Evolutionary conservation across 495 filamentous ascomycete species (phyloP), one percentile per base, ranked within the genome.

Genomic region (Tuber melanosporum): DNA sequence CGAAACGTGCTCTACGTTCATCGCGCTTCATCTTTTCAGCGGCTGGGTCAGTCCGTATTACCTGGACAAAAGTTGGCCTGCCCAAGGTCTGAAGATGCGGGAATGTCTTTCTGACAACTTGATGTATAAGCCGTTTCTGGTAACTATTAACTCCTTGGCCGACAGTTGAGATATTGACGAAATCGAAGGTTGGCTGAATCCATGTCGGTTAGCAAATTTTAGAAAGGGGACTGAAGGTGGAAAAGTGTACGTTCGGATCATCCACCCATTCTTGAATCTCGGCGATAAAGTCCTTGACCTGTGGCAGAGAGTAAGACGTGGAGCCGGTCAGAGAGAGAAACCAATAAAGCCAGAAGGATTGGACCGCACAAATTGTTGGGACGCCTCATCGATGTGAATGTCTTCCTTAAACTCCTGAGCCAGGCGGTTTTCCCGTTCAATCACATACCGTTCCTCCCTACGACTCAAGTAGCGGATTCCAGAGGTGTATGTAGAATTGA

Each of bases 381-480:
- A 88, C 22, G 87, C 84, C 4, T 85, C 83, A n/a, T 86, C 86
- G 45, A 91, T 84, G n/a, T 87, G 84, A 17, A 91, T 79, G 71
- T 89, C 86, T 14, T 85, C 81, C 19, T 86, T 82, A 17, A 80
- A 85, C 22, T 85, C 82, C 52, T 82, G 85, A 26, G 86, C 84
- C 41, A 84, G 76, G 22, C 73, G 70, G 36, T 81, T 74, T 72
- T 83, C 82, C 22, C 75, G 70, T 17, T 79, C 78, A 36, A 74
- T 74, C 22, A 81, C 87, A 44, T 81, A 57, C 4, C 83, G 80
- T 74, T 91, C 89, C 80, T 95, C 93, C 9, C 87, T 84, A 66
- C 88, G 87, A 41, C 91, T 92, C 8, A 97, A 84, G 83, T 95
- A 95, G 6, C 86, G 86, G 10, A 94, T 86, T 17, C 93, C 93